Conservation (phyloP, 2,329 filamentous ascomycete genomes). For the Fusarium praegraminearum region DNA sequence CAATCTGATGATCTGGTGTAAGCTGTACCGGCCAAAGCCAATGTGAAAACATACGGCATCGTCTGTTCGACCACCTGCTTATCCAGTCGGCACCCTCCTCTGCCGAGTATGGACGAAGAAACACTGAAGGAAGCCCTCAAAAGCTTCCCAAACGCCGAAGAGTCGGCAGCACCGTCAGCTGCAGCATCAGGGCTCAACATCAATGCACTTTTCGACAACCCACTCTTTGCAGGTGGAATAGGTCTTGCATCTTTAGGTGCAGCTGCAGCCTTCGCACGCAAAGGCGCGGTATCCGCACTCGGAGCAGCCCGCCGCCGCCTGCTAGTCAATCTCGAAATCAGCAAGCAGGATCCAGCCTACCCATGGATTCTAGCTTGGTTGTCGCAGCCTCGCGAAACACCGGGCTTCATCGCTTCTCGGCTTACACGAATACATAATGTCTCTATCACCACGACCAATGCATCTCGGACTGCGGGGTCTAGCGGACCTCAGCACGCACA, state of each 20-base stretch:
- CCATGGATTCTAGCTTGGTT: slow-evolving; percentile 96
- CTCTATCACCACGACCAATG: slow-evolving; percentile 69
- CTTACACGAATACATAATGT: slow-evolving; percentile 71
- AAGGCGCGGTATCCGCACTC: slow-evolving; percentile 78
- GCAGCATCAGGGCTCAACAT: slow-evolving; percentile 58
- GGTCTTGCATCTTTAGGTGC: slow-evolving; percentile 92
- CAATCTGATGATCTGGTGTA: slow-evolving; percentile 1
- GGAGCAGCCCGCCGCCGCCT: slow-evolving; percentile 83
- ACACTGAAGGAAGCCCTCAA: slow-evolving; percentile 29
- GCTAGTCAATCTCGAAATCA: slow-evolving; percentile 96
- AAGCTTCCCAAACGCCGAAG: slow-evolving; percentile 46
- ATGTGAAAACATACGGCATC: slow-evolving; percentile 17
- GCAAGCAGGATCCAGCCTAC: slow-evolving; percentile 92
- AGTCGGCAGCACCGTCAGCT: slow-evolving; percentile 50
- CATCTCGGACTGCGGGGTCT: slow-evolving; percentile 67
- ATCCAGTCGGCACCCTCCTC: slow-evolving; percentile 3
- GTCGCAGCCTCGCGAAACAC: slow-evolving; percentile 78
- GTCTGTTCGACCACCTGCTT: slow-evolving; percentile 31
- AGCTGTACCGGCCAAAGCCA: background rate
- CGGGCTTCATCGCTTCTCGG: slow-evolving; percentile 68
- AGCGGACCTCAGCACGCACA: slow-evolving; percentile 80
- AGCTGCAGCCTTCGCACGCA: slow-evolving; percentile 82
- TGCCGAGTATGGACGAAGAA: slow-evolving; percentile 37
- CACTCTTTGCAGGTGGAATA: slow-evolving; percentile 78
- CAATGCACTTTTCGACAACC: slow-evolving; percentile 72